Base-by-base conservation (phyloP, 495 filamentous ascomycete genomes). In the Podospora pseudoanserina region DNA sequence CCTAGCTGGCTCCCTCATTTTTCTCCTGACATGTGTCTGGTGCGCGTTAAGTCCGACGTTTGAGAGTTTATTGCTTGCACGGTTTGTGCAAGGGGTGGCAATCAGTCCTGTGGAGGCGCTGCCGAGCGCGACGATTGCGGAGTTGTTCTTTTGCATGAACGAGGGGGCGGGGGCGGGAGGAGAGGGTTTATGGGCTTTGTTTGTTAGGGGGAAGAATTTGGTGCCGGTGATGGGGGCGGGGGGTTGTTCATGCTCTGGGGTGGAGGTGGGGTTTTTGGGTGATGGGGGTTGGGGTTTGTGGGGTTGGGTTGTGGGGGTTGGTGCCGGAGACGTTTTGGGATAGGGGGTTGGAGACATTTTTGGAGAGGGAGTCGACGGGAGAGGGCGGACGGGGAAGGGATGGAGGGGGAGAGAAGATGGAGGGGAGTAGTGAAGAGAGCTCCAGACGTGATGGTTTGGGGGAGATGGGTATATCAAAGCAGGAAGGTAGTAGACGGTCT, bases 121-220 rank as follows among this genome's bases (percentile, higher is more conserved):
- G 60, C 94, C 95, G 0, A 96, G 92, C 3, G 95, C 95, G 13
- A 96, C 93, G 0, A 93, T 97, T 68, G 92, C 93, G 5, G 95
- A 99, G 77, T 97, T 97, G 68, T 99, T 92, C 81, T 97, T 97
- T 81, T 97, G n/a, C 95, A 97, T 69, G 95, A 97, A 79, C 84
- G 94, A 56, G 95, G 94, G 1, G 97, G 93, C 74, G 23, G 23
- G 23, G 23, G 23, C 23, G 1, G 23, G 1, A 89, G 95, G 13
- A 87, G 97, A 39, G 95, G 16, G 92, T 97, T n/a, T 99, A 99
- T 75, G 97, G 93, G 0, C 79, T 99, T 13, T 77, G 97, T 2
- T 83, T 97, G 13, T 85, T 0, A 1, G 0, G 92, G 13, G 95
- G 16, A 97, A 97, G 82, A 97, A 97, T 71, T 75, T 99, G 57